phyloP scores from a whole-genome alignment of 306 rosid genomes.

The Amphicarpaea edgeworthii region DNA sequence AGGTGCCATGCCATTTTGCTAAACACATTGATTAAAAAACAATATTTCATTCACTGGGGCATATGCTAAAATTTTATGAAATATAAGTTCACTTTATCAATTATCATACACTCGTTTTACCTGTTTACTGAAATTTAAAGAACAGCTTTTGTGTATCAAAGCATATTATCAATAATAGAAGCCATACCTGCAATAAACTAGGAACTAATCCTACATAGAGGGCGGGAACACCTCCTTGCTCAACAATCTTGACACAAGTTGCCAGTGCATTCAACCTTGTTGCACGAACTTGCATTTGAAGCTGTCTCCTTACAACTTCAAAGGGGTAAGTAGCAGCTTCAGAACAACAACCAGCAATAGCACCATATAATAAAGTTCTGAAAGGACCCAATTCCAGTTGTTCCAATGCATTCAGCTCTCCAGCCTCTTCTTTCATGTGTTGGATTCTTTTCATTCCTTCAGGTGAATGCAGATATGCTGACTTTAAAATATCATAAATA shows the following conservation, averaged over 20 bases:
- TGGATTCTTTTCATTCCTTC: conserved; percentile 85
- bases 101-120: conserved; percentile 5
- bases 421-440: conserved; percentile 65
- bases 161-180: conserved; percentile 20
- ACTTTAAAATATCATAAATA: conserved; percentile 85
- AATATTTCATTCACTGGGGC: not conserved
- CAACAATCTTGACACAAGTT: conserved; percentile 79
- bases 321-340: conserved; percentile 97
- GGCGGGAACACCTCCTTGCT: conserved; percentile 91
- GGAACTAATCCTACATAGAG: conserved; percentile 88
- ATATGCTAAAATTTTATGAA: conserved; percentile 10
- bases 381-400: conserved; percentile 89
- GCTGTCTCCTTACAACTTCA: conserved; percentile 93
- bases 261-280: conserved; percentile 79
- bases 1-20: conserved; percentile 13
- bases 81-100: not conserved
- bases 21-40: conserved; percentile 13
- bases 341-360: conserved; percentile 93
- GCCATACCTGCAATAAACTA: conserved; percentile 88
- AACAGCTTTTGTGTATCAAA: conserved; percentile 11
- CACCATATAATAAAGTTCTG: conserved; percentile 89
- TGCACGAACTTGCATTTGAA: conserved; percentile 85
- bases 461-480: conserved; percentile 84
- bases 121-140: conserved; percentile 17
- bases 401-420: conserved; percentile 78